Evolutionary conservation across 2,329 filamentous ascomycete genomes (phyloP).

Genomic region (Neopestalotiopsis clavispora): DNA sequence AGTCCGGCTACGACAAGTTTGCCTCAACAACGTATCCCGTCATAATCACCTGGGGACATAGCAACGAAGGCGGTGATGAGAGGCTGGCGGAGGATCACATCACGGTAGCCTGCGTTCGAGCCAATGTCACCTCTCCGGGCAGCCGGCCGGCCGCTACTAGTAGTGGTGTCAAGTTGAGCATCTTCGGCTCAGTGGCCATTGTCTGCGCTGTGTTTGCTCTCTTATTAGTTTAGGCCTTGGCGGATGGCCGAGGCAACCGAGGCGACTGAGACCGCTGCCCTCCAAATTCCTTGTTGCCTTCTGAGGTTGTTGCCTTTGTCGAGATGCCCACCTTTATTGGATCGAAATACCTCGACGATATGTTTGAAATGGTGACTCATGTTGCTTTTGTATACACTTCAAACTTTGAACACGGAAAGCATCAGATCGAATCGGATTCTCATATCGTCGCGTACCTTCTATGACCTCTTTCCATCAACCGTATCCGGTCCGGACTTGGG

Average conservation of each 20-base stretch:
- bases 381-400: not conserved
- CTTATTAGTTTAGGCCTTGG: not conserved
- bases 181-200: not conserved
- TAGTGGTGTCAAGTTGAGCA: not conserved
- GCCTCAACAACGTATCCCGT: not conserved
- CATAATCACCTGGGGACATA: constrained; percentile 2
- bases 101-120: not conserved
- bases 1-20: not conserved
- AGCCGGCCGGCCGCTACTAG: not conserved
- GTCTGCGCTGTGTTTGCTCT: not conserved
- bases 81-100: not conserved
- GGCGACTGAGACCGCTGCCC: too few relatives aligned
- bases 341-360: too few relatives aligned
- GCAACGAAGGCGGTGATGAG: not conserved
- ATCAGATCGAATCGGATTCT: constrained; percentile 1
- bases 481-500: not conserved
- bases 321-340: not conserved
- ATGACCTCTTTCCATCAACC: not conserved
- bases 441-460: constrained; percentile 1
- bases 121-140: not conserved
- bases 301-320: not conserved
- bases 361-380: not conserved
- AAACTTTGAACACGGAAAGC: not conserved
- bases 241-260: not conserved
- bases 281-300: too few relatives aligned